Conservation (phyloP, 352 stramenopile genomes). For the Salisapilia sapeloensis region DNA sequence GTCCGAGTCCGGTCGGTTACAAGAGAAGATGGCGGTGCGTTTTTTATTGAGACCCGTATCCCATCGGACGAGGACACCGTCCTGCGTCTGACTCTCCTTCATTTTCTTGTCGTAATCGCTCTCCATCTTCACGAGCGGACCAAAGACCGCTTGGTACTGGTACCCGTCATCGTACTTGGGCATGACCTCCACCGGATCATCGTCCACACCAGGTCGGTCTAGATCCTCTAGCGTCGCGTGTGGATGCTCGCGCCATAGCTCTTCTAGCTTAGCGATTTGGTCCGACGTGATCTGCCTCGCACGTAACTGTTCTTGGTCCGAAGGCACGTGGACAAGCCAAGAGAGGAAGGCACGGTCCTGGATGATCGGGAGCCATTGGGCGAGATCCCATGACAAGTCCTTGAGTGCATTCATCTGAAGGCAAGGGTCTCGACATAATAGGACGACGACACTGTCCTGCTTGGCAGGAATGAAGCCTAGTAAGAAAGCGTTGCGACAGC, state of each 20-base stretch:
- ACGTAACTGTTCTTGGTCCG: constrained; percentile 84
- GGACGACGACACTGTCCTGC: constrained; percentile 91
- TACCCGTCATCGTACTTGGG: constrained; percentile 97
- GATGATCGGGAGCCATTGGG: constrained; percentile 96
- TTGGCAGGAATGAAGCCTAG: constrained; percentile 97
- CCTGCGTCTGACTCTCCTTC: constrained; percentile 94
- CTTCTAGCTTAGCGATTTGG: constrained; percentile 78
- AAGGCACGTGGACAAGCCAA: constrained; percentile 93
- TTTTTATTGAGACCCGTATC: constrained; percentile 95
- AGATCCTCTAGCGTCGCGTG: constrained; percentile 93
- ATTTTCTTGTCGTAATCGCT: constrained; percentile 99
- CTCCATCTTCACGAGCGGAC: constrained; percentile 98
- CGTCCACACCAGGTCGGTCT: constrained; percentile 84
- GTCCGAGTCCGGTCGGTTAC: constrained; percentile 79
- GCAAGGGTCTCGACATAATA: constrained; percentile 94
- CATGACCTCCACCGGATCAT: constrained; percentile 73
- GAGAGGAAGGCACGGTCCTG: constrained; percentile 93
- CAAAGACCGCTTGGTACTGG: constrained; percentile 99
- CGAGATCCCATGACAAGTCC: constrained; percentile 99
- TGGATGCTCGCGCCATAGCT: constrained; percentile 95
- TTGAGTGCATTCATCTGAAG: constrained; percentile 94
- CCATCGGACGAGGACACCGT: constrained; percentile 87
- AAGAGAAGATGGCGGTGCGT: constrained; percentile 91
- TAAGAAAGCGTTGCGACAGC: constrained; percentile 95
- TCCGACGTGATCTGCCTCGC: constrained; percentile 88